A percentile compares a stretch with the other conserved stretches of the same genome.
phyloP scores from a whole-genome alignment of 306 rosid species.

The Gillenia trifoliata region DNA sequence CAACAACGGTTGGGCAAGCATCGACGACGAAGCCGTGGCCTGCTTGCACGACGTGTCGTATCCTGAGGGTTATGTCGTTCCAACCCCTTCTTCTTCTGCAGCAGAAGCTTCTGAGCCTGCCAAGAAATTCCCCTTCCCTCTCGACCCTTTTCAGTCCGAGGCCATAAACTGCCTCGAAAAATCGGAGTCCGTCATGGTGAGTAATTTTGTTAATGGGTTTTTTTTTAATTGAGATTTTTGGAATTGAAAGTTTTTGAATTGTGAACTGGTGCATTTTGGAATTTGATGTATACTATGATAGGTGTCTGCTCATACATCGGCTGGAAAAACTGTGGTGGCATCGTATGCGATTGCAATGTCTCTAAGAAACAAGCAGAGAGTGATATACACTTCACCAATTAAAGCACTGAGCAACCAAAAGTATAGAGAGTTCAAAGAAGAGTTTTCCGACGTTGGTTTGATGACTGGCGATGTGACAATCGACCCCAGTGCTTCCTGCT shows the following conservation, averaged over 20 bases:
- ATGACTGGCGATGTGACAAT: slow-evolving; percentile 97
- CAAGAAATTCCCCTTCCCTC: slow-evolving; percentile 70
- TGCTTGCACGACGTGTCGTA: slow-evolving; percentile 78
- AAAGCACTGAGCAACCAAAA: slow-evolving; percentile 97
- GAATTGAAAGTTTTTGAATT: background rate
- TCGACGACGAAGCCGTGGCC: slow-evolving; percentile 8
- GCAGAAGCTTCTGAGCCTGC: slow-evolving; percentile 44
- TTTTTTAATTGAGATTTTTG: background rate
- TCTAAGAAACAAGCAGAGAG: slow-evolving; percentile 68
- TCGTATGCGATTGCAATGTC: slow-evolving; percentile 94
- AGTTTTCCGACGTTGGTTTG: slow-evolving; percentile 93
- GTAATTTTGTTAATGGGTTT: background rate
- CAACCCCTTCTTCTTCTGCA: slow-evolving; percentile 1
- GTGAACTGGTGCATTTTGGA: background rate
- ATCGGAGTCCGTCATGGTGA: slow-evolving; percentile 80
- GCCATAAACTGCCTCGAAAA: slow-evolving; percentile 73
- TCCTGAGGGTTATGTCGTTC: slow-evolving; percentile 54
- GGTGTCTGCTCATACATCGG: slow-evolving; percentile 98
- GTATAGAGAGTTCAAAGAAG: slow-evolving; percentile 84
- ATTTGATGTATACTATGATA: slow-evolving; percentile 2
- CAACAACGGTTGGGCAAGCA: background rate
- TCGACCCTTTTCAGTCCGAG: slow-evolving; percentile 83
- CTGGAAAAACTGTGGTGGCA: slow-evolving; percentile 93
- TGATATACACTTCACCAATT: slow-evolving; percentile 89
- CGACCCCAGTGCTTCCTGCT: slow-evolving; percentile 87